A percentile compares a stretch with the other conserved stretches of the same genome.
phyloP scores from a whole-genome alignment of 371 early-diverging fungal genomes.

The Zychaea mexicana region DNA sequence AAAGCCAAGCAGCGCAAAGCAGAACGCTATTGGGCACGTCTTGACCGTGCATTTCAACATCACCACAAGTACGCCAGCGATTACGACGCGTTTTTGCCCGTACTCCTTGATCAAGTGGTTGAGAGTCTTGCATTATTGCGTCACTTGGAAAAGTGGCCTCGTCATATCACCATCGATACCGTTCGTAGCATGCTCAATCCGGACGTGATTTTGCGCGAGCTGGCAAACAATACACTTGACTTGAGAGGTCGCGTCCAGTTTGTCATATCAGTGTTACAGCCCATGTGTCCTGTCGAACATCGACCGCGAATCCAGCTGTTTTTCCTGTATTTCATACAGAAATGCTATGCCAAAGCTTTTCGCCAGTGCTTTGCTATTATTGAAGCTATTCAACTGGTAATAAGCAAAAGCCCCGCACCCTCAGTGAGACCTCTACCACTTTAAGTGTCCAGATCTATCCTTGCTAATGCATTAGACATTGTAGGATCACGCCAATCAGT shows the following conservation, averaged over 20 bases:
- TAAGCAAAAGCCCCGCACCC: neutral
- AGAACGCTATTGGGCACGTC: slow-evolving; percentile 62
- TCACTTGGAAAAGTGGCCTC: slow-evolving; percentile 21
- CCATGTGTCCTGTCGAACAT: slow-evolving; percentile 45
- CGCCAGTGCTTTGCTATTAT: slow-evolving; percentile 65
- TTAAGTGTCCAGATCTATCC: too few relatives aligned
- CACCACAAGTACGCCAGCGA: too few relatives aligned
- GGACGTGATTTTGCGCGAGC: slow-evolving; percentile 44
- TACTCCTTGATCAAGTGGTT: slow-evolving; percentile 58
- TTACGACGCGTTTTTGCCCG: slow-evolving; percentile 15
- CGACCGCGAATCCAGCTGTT: slow-evolving; percentile 21
- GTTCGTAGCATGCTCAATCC: slow-evolving; percentile 31
- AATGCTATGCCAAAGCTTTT: slow-evolving; percentile 56
- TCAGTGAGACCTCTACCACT: too few relatives aligned
- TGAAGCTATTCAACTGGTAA: slow-evolving; percentile 77
- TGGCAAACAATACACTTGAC: slow-evolving; percentile 47
- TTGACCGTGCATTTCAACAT: slow-evolving; percentile 32
- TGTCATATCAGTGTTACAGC: slow-evolving; percentile 58
- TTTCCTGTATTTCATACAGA: slow-evolving; percentile 17
- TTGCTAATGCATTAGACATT: neutral
- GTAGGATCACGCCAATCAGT: slow-evolving; percentile 30
- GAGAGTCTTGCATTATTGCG: slow-evolving; percentile 62
- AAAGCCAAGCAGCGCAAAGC: slow-evolving; percentile 43
- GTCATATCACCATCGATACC: slow-evolving; percentile 12
- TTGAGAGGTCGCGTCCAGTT: slow-evolving; percentile 53